phyloP scores from a whole-genome alignment of 2,329 filamentous ascomycete species.

The Apiospora rasikravindrae region DNA sequence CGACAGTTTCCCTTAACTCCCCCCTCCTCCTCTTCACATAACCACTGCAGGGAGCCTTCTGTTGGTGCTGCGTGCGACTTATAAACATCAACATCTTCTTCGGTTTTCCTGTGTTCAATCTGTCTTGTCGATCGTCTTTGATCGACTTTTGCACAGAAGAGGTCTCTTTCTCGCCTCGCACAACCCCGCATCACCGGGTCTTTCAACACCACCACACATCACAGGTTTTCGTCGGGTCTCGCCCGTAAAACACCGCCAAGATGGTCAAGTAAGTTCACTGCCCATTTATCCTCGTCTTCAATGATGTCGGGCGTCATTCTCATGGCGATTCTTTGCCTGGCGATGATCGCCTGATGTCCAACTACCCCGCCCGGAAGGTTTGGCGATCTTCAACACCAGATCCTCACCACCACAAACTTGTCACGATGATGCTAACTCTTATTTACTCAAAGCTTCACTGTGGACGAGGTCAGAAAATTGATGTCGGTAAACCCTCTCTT shows the following conservation, averaged over 20 bases:
- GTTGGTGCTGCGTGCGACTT: constrained; percentile 16
- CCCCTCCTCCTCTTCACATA: constrained; percentile 16
- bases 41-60: constrained; percentile 14
- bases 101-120: neutral
- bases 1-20: constrained; percentile 7
- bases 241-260: constrained; percentile 70
- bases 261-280: constrained; percentile 96
- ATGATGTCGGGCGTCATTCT: neutral
- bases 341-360: neutral
- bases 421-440: constrained; percentile 51
- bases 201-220: constrained; percentile 18
- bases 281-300: neutral
- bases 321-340: neutral
- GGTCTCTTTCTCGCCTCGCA: constrained; percentile 25
- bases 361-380: too few species aligned
- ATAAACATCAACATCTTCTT: constrained; percentile 15
- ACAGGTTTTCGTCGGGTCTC: constrained; percentile 6
- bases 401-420: neutral
- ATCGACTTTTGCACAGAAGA: constrained; percentile 15
- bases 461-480: constrained; percentile 79
- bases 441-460: constrained; percentile 73
- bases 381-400: neutral
- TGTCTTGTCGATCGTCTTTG: constrained; percentile 13
- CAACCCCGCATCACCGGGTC: constrained; percentile 18
- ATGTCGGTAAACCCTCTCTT: constrained; percentile 48